Evolutionary conservation across 345 rosid genomes (phyloP).

Genomic region (Nasturtium officinale): DNA sequence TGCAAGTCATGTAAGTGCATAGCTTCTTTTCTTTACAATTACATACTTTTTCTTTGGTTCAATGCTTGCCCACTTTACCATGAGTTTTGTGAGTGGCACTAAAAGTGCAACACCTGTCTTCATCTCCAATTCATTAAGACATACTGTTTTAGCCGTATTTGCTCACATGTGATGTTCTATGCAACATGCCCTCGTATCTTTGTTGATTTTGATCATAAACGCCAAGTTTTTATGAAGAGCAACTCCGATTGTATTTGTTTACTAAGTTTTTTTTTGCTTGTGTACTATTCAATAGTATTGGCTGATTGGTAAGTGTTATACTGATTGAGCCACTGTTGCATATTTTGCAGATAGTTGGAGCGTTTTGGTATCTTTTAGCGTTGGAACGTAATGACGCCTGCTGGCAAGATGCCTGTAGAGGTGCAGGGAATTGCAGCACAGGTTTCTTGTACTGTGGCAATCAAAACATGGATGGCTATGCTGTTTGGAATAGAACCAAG

Average conservation of each 20-base stretch:
- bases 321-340: constrained; percentile 18
- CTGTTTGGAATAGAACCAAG: constrained; percentile 48
- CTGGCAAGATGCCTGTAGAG: constrained; percentile 63
- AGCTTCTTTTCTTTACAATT: background rate
- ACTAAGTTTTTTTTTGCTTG: background rate
- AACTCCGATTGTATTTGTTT: background rate
- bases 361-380: constrained; percentile 89
- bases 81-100: constrained; percentile 1
- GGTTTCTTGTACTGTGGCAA: constrained; percentile 77
- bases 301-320: background rate
- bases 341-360: constrained; percentile 78
- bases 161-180: background rate
- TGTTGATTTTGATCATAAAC: background rate
- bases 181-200: background rate
- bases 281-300: background rate
- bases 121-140: background rate
- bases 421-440: constrained; percentile 40
- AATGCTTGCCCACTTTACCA: background rate
- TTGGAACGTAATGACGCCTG: constrained; percentile 77
- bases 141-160: background rate
- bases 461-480: constrained; percentile 51
- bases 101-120: background rate
- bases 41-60: background rate
- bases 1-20: constrained; percentile 86
- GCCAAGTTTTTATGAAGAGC: constrained; percentile 7